These are phyloP conservation scores for Neocucurbitaria cava DNA, from an alignment of 2,329 filamentous ascomycete genomes.

Conservation along the genomic window DNA sequence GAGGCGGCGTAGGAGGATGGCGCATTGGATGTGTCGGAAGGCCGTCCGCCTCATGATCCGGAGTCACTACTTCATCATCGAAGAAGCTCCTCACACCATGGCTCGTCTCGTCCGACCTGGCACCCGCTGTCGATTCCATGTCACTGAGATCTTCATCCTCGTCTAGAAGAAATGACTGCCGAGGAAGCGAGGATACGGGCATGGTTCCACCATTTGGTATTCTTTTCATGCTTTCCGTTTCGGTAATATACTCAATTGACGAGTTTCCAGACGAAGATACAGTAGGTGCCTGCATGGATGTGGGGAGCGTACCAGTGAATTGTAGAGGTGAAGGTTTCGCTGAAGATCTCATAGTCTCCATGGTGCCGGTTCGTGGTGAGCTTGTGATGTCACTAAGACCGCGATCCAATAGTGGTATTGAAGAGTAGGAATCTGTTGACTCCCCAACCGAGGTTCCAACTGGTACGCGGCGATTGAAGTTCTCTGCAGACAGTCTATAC, in stretches of 20 bases:
- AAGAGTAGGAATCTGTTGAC: slow-evolving; percentile 77
- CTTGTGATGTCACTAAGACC: slow-evolving; percentile 51
- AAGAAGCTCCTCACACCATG: slow-evolving; percentile 57
- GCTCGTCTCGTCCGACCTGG: slow-evolving; percentile 47
- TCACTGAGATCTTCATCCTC: slow-evolving; percentile 65
- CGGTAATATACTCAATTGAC: slow-evolving; percentile 59
- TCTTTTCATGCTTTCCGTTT: slow-evolving; percentile 60
- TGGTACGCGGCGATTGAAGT: slow-evolving; percentile 35
- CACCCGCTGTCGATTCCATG: slow-evolving; percentile 59
- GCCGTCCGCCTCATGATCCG: slow-evolving; percentile 40
- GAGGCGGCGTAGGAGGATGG: slow-evolving; percentile 54
- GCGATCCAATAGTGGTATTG: slow-evolving; percentile 77
- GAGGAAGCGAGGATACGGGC: slow-evolving; percentile 41
- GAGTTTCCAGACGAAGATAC: slow-evolving; percentile 51
- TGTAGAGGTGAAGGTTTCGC: slow-evolving; percentile 47
- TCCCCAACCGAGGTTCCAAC: slow-evolving; percentile 55
- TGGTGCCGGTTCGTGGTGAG: slow-evolving; percentile 27
- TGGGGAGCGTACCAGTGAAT: slow-evolving; percentile 19
- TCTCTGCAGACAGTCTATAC: slow-evolving; percentile 42
- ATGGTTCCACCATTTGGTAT: slow-evolving; percentile 54
- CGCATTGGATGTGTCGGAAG: slow-evolving; percentile 44
- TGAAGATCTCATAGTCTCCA: slow-evolving; percentile 58
- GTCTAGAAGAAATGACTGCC: slow-evolving; percentile 58
- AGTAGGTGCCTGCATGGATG: slow-evolving; percentile 18
- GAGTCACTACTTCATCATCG: slow-evolving; percentile 53